phyloP scores from a whole-genome alignment of 1,139 yeast species.

The Saccharomyces pastorianus region DNA sequence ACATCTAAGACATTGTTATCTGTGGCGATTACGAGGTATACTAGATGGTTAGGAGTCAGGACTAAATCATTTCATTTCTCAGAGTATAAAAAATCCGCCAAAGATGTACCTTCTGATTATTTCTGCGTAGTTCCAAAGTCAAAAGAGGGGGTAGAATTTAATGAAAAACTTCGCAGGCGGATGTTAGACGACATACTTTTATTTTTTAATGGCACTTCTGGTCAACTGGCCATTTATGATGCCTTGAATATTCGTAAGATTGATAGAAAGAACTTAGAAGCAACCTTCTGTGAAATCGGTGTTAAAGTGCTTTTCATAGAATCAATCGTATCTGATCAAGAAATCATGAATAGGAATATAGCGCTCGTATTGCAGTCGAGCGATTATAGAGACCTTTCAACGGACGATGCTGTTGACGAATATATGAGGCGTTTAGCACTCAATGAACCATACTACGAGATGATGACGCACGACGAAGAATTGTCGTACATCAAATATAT shows the following conservation, averaged over 20 bases:
- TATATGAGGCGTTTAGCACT: conserved; percentile 46
- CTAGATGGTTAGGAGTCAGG: conserved; percentile 92
- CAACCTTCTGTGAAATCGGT: conserved; percentile 45
- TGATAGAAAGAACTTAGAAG: conserved; percentile 53
- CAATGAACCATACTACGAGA: conserved; percentile 45
- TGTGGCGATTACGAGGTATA: conserved; percentile 81
- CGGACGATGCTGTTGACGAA: conserved; percentile 52
- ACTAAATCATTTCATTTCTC: conserved; percentile 90
- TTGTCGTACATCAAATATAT: conserved; percentile 28
- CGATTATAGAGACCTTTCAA: conserved; percentile 72
- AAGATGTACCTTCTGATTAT: conserved; percentile 59
- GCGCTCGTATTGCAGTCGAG: conserved; percentile 84
- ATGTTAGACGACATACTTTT: conserved; percentile 63
- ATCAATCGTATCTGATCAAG: conserved; percentile 69
- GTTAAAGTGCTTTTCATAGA: conserved; percentile 84
- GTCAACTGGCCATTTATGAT: conserved; percentile 93
- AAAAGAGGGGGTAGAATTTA: conserved; percentile 45
- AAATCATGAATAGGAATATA: conserved; percentile 65
- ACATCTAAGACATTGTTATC: conserved; percentile 92
- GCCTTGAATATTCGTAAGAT: conserved; percentile 80
- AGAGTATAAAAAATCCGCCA: conserved; percentile 63
- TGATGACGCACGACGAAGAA: conserved; percentile 11
- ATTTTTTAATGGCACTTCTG: conserved; percentile 67
- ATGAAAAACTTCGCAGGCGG: conserved; percentile 52
- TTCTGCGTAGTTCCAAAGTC: conserved; percentile 57